Conservation (phyloP, 208 protist species). For the Trypanosoma avium region DNA sequence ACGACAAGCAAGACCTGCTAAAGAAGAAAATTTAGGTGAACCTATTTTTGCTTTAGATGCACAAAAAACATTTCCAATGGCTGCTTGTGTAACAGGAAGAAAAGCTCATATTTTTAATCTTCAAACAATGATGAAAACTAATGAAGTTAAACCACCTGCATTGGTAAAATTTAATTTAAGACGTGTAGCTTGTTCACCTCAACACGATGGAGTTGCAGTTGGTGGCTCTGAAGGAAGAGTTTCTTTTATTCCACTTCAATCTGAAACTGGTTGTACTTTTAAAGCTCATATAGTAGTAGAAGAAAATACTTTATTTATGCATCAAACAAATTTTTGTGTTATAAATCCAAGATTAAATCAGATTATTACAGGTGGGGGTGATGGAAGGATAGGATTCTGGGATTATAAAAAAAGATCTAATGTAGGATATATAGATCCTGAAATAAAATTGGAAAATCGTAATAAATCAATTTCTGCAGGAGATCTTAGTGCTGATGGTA, state of each 20-base stretch:
- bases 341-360: conserved; percentile 45
- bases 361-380: conserved; percentile 66
- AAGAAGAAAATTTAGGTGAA: conserved; percentile 68
- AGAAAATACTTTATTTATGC: conserved; percentile 39
- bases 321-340: conserved; percentile 79
- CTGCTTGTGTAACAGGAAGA: conserved; percentile 64
- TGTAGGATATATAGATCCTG: conserved; percentile 28
- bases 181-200: conserved; percentile 57
- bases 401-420: conserved; percentile 43
- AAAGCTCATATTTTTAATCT: conserved; percentile 67
- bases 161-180: conserved; percentile 73
- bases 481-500: conserved; percentile 61
- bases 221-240: conserved; percentile 76
- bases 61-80: conserved; percentile 55
- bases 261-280: conserved; percentile 53
- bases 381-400: conserved; percentile 52
- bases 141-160: conserved; percentile 42
- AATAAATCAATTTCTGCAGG: conserved; percentile 74
- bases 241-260: conserved; percentile 51
- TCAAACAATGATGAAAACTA: conserved; percentile 52
- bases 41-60: conserved; percentile 80
- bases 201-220: conserved; percentile 62
- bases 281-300: conserved; percentile 59
- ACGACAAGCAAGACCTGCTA: conserved; percentile 51
- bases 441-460: conserved; percentile 35